Evolutionary conservation across 179 eudicot species (phyloP).

Genomic region (Monotropa hypopitys): DNA sequence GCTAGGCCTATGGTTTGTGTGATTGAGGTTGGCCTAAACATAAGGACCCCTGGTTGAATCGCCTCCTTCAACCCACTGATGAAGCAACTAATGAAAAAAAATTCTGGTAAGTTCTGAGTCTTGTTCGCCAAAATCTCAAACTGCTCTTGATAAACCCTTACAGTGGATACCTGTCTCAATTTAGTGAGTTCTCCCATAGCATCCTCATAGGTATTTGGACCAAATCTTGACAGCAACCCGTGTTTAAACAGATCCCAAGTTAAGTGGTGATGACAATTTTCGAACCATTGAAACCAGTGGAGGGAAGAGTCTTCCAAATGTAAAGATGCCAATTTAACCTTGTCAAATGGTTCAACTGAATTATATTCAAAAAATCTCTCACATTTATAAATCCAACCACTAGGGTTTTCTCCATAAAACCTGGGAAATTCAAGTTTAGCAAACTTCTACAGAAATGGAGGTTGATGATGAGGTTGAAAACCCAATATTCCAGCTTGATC

Average conservation of each 20-base stretch:
- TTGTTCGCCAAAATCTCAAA: neutral
- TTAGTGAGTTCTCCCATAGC: neutral
- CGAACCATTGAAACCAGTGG: neutral
- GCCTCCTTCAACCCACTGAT: neutral
- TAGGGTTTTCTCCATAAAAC: neutral
- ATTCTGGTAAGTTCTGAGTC: no score
- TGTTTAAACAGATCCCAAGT: neutral
- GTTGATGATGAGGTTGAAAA: no score
- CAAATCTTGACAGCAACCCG: neutral
- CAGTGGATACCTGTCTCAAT: neutral
- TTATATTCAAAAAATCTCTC: neutral
- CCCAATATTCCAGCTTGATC: no score
- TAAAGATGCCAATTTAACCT: neutral
- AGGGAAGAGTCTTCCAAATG: neutral
- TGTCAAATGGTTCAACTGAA: rapidly evolving
- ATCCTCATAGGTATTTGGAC: neutral
- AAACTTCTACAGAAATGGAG: no score
- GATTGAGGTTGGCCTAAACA: neutral
- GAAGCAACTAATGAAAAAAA: neutral
- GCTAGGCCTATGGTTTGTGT: neutral
- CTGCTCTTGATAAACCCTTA: neutral
- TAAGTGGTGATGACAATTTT: neutral
- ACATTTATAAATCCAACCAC: neutral
- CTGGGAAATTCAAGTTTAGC: neutral
- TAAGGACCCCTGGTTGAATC: neutral